These are phyloP conservation scores for Zygosaccharomyces sapae DNA, from an alignment of 1,139 yeast species.

Conservation along the genomic window DNA sequence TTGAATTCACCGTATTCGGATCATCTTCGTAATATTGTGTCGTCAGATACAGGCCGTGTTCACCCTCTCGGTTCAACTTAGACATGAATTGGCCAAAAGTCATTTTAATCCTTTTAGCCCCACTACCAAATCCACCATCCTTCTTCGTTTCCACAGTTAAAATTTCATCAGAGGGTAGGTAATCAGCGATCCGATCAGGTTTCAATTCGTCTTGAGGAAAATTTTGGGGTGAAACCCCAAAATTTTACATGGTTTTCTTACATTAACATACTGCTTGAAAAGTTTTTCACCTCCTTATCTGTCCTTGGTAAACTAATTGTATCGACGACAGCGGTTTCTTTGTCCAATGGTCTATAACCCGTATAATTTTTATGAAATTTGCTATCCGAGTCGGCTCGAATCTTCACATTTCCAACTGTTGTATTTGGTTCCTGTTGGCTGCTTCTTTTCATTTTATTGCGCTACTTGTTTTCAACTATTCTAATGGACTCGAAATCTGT, in stretches of 20 bases:
- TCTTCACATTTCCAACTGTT: neutral
- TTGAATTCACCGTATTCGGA: slow-evolving; percentile 40
- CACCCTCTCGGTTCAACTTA: slow-evolving; percentile 39
- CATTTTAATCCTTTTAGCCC: slow-evolving; percentile 49
- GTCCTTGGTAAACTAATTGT: slow-evolving; percentile 19
- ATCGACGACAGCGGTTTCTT: slow-evolving; percentile 14
- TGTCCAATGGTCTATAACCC: slow-evolving; percentile 17
- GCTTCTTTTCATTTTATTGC: slow-evolving; percentile 3
- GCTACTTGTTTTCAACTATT: neutral
- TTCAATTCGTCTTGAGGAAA: slow-evolving; percentile 34
- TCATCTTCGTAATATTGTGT: slow-evolving; percentile 57
- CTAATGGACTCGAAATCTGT: no score
- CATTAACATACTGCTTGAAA: slow-evolving; percentile 21
- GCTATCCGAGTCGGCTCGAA: slow-evolving; percentile 10
- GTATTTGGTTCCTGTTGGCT: neutral
- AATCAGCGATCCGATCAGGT: slow-evolving; percentile 35
- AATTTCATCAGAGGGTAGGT: slow-evolving; percentile 38
- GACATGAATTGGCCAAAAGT: slow-evolving; percentile 45
- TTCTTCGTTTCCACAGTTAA: slow-evolving; percentile 55
- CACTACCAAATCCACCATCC: slow-evolving; percentile 64
- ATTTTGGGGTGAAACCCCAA: slow-evolving; percentile 11
- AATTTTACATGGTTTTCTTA: slow-evolving; percentile 28
- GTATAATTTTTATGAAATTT: slow-evolving; percentile 13
- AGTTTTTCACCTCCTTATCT: slow-evolving; percentile 13
- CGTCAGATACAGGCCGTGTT: slow-evolving; percentile 52